Percentiles rank a stretch among this genome's conserved stretches.
Conservation (phyloP, 1,284 basidiomycete genomes). For the Sanghuangporus weigelae region DNA sequence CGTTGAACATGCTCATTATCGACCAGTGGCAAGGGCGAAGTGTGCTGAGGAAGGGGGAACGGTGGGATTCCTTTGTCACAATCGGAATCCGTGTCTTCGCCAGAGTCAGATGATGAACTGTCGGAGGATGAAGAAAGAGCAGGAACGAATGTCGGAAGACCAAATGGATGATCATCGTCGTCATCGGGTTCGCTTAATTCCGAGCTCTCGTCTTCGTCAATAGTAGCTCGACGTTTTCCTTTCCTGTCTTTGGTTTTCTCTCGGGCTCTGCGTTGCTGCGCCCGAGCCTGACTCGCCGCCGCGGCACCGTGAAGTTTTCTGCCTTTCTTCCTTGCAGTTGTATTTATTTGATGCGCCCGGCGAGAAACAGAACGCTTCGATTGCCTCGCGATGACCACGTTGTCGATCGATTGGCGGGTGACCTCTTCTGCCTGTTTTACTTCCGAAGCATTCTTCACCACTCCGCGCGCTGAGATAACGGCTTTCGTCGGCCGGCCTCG, state of each 20-base stretch:
- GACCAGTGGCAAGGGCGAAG: slow-evolving; percentile 48
- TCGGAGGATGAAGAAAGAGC: slow-evolving; percentile 43
- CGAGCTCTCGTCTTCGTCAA: slow-evolving; percentile 28
- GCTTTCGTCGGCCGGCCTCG: slow-evolving; percentile 52
- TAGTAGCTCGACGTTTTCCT: slow-evolving; percentile 28
- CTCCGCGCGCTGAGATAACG: slow-evolving; percentile 25
- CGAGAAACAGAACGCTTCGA: background rate
- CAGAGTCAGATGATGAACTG: slow-evolving; percentile 26
- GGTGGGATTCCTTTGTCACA: slow-evolving; percentile 57
- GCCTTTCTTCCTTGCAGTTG: slow-evolving; percentile 9
- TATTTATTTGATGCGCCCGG: background rate
- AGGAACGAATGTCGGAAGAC: slow-evolving; percentile 65
- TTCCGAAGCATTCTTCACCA: slow-evolving; percentile 23
- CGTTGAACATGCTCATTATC: slow-evolving; percentile 39
- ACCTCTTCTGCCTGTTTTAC: slow-evolving; percentile 27
- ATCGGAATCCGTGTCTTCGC: slow-evolving; percentile 45
- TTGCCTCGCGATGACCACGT: slow-evolving; percentile 22
- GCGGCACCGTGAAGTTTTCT: slow-evolving; percentile 15
- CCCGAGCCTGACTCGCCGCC: slow-evolving; percentile 8
- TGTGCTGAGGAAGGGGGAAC: slow-evolving; percentile 34
- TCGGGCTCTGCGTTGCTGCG: slow-evolving; percentile 3
- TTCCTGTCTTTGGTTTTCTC: slow-evolving; percentile 25
- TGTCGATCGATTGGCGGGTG: slow-evolving; percentile 27
- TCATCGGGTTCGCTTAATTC: slow-evolving; percentile 29
- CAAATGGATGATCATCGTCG: slow-evolving; percentile 31